phyloP scores from a whole-genome alignment of 169 alveolate genomes.

The Eimeria falciformis region DNA sequence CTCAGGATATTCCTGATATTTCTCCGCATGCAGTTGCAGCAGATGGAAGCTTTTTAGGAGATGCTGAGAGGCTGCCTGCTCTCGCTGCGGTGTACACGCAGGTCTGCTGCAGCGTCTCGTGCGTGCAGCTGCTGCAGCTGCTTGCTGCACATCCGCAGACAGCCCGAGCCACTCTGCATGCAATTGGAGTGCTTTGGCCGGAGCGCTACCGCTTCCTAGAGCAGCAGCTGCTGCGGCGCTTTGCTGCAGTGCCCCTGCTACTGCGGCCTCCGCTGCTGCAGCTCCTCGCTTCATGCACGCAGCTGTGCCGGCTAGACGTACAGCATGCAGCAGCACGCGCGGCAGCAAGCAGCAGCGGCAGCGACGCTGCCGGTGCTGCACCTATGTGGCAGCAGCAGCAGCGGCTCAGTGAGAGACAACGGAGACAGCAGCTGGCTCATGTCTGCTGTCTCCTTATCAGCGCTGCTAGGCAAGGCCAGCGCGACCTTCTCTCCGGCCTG shows the following conservation, averaged over 20 bases:
- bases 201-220: conserved; percentile 68
- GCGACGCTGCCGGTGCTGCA: neutral
- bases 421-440: conserved; percentile 20
- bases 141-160: conserved; percentile 22
- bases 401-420: neutral
- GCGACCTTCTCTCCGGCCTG: conserved; percentile 43
- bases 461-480: conserved; percentile 29
- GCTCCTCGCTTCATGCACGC: conserved; percentile 69
- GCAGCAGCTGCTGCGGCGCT: conserved; percentile 61
- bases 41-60: conserved; percentile 33
- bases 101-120: conserved; percentile 64
- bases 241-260: conserved; percentile 47
- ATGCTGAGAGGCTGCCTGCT: conserved; percentile 31
- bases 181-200: conserved; percentile 52
- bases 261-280: conserved; percentile 77
- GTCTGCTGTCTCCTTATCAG: conserved; percentile 57
- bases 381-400: conserved; percentile 10
- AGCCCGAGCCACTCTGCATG: conserved; percentile 59
- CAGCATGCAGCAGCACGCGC: conserved; percentile 69
- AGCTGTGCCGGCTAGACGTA: conserved; percentile 56
- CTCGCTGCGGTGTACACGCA: conserved; percentile 57
- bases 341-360: conserved; percentile 44
- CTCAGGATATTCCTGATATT: conserved; percentile 5
- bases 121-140: conserved; percentile 75
- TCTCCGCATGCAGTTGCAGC: conserved; percentile 58